phyloP scores from a whole-genome alignment of 352 stramenopile genomes.

The Phytophthora pistaciae region DNA sequence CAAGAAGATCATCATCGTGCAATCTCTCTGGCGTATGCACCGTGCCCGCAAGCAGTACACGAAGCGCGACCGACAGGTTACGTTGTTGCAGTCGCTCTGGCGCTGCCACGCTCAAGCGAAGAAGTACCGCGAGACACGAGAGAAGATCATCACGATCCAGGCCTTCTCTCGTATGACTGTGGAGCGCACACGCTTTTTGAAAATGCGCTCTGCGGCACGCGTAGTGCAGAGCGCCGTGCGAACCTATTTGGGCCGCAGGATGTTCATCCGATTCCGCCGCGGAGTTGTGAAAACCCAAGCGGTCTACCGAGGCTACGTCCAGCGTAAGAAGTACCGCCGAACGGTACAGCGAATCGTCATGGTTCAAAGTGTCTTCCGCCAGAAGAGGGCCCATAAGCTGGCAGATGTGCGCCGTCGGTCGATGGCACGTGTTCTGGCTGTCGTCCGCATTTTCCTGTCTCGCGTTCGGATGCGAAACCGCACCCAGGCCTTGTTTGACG shows the following conservation, averaged over 20 bases:
- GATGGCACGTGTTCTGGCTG: constrained; percentile 73
- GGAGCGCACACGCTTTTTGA: constrained; percentile 60
- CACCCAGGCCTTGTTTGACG: constrained; percentile 80
- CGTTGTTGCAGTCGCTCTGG: constrained; percentile 86
- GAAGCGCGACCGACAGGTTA: constrained; percentile 57
- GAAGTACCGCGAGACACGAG: constrained; percentile 63
- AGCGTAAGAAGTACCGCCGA: constrained; percentile 72
- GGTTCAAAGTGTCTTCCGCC: constrained; percentile 82
- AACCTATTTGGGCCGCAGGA: constrained; percentile 68
- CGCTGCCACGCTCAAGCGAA: constrained; percentile 64
- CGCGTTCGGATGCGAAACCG: constrained; percentile 87
- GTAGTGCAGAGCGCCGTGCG: constrained; percentile 82
- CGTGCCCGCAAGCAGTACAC: constrained; percentile 62
- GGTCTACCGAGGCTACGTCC: constrained; percentile 60
- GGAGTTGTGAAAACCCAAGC: constrained; percentile 80
- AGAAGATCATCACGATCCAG: constrained; percentile 75
- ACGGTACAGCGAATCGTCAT: constrained; percentile 59
- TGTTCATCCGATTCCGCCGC: constrained; percentile 70
- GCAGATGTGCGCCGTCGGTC: constrained; percentile 65
- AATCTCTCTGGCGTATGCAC: constrained; percentile 88
- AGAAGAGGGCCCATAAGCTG: constrained; percentile 60
- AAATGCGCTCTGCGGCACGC: constrained; percentile 54
- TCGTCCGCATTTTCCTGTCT: constrained; percentile 81
- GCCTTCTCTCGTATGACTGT: constrained; percentile 76
- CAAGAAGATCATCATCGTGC: constrained; percentile 78